A percentile compares a stretch with the other conserved stretches of the same genome.
Evolutionary conservation across 2,329 filamentous ascomycete genomes (phyloP).

Genomic region (Fusarium irregulare): DNA sequence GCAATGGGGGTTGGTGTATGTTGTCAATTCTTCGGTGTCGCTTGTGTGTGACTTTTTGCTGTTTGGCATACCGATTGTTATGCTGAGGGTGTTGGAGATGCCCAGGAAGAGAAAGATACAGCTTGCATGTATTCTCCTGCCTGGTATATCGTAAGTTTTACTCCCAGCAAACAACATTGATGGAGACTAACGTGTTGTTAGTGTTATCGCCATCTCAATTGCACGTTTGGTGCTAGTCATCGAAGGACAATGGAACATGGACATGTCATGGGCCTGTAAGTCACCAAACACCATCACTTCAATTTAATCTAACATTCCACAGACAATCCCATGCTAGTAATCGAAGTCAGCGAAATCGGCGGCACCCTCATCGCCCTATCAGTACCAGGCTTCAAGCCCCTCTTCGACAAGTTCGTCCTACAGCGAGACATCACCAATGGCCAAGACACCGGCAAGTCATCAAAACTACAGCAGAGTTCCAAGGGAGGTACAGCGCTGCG

Average conservation of each 20-base stretch:
- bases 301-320: background rate
- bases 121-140: constrained; percentile 60
- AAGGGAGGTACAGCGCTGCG: constrained; percentile 47
- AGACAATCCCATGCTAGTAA: constrained; percentile 60
- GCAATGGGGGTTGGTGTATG: constrained; percentile 63
- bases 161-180: no score
- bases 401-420: constrained; percentile 54
- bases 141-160: constrained; percentile 58
- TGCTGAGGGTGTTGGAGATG: constrained; percentile 60
- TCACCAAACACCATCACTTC: background rate
- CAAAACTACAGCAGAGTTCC: constrained; percentile 36
- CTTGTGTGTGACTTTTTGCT: constrained; percentile 62
- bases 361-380: constrained; percentile 63
- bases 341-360: constrained; percentile 63
- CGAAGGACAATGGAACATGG: constrained; percentile 58
- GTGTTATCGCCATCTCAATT: constrained; percentile 62
- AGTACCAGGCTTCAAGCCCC: constrained; percentile 61
- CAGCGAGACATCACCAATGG: constrained; percentile 39
- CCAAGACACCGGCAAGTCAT: constrained; percentile 38
- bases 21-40: constrained; percentile 62
- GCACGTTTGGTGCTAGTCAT: constrained; percentile 61
- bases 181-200: constrained; percentile 35
- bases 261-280: constrained; percentile 60
- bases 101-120: constrained; percentile 58
- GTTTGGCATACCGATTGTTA: constrained; percentile 61